Percentiles rank a stretch among this genome's conserved stretches.
Conservation (phyloP, 768 basidiomycete genomes). For the Boletus rubescentipes region DNA sequence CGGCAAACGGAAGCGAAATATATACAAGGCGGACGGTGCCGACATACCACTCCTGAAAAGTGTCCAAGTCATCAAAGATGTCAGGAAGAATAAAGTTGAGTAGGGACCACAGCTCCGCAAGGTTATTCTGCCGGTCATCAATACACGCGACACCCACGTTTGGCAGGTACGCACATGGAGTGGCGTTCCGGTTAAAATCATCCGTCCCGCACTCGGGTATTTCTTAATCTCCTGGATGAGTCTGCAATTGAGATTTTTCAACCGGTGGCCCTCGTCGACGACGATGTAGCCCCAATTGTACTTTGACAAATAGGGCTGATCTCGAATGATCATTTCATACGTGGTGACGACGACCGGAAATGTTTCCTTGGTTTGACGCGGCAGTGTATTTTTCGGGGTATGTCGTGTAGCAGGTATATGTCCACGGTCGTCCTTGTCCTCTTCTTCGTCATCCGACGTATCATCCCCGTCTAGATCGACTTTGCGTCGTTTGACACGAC, state of each 20-base stretch:
- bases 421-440: constrained; percentile 7
- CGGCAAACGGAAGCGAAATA: background rate
- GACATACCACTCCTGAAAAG: constrained; percentile 84
- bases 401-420: constrained; percentile 20
- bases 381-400: constrained; percentile 9
- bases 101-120: constrained; percentile 91
- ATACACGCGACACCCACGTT: background rate
- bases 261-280: constrained; percentile 91
- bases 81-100: constrained; percentile 96
- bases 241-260: constrained; percentile 93
- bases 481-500: constrained; percentile 24
- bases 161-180: constrained; percentile 64
- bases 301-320: constrained; percentile 60
- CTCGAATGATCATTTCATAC: constrained; percentile 90
- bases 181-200: constrained; percentile 96
- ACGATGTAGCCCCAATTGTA: constrained; percentile 91
- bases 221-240: constrained; percentile 89
- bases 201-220: constrained; percentile 78
- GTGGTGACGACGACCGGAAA: constrained; percentile 90
- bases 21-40: background rate
- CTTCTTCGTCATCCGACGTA: constrained; percentile 9
- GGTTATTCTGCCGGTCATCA: constrained; percentile 71
- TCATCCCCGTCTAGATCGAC: constrained; percentile 4
- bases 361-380: constrained; percentile 30
- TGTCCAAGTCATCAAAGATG: constrained; percentile 85